Evolutionary conservation across 306 rosid genomes (phyloP).

Genomic region (Pyrus pyrifolia): DNA sequence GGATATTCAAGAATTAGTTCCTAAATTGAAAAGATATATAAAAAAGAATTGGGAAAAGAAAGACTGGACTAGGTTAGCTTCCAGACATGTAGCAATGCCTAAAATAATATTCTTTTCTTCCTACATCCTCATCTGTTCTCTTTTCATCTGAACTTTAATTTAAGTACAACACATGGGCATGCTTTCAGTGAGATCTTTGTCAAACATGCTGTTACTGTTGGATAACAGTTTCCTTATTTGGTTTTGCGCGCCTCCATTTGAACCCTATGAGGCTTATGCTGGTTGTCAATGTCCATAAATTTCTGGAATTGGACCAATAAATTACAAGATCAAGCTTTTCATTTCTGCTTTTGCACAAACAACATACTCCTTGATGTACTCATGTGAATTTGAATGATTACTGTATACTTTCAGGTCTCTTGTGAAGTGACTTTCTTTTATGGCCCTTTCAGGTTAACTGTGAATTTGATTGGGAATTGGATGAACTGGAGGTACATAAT

Average conservation of each 20-base stretch:
- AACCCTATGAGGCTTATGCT: not conserved
- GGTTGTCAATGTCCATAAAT: not conserved
- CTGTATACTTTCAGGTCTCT: not conserved
- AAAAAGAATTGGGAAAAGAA: not conserved
- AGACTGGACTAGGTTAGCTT: not conserved
- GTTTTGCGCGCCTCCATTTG: not conserved
- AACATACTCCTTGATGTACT: not conserved
- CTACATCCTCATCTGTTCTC: not conserved
- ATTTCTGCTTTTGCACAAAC: not conserved
- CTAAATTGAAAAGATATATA: not conserved
- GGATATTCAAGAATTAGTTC: not conserved
- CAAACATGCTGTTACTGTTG: not conserved
- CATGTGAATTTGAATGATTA: not conserved
- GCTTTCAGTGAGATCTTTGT: not conserved
- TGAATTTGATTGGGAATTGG: conserved; percentile 90
- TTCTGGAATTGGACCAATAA: not conserved
- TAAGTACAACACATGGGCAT: not conserved
- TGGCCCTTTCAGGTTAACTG: conserved; percentile 52
- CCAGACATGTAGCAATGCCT: not conserved
- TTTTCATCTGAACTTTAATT: not conserved
- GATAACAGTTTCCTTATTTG: not conserved
- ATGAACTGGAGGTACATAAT: conserved; percentile 64
- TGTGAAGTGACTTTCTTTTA: conserved; percentile 8
- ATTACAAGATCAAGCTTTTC: not conserved
- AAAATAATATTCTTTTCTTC: not conserved